phyloP scores from a whole-genome alignment of 2,329 filamentous ascomycete genomes.

The Peltaster fructicola region DNA sequence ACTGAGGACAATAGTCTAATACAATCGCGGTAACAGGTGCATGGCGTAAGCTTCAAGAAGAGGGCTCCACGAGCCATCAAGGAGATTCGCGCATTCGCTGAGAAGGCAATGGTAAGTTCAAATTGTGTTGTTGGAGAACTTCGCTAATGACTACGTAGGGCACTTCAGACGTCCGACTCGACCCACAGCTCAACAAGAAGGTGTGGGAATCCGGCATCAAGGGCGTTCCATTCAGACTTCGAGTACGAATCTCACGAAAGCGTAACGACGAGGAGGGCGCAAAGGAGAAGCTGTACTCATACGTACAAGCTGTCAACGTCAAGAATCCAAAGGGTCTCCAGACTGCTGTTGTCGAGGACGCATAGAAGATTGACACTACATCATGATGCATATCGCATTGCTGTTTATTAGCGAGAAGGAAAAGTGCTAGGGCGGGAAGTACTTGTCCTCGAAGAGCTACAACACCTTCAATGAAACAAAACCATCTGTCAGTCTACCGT shows the following conservation, averaged over 20 bases:
- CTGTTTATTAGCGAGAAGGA: no score
- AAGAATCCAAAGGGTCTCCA: slow-evolving; percentile 97
- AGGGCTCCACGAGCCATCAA: slow-evolving; percentile 95
- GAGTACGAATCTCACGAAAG: slow-evolving; percentile 96
- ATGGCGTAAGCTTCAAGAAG: slow-evolving; percentile 99
- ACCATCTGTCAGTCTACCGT: no score
- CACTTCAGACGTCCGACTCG: slow-evolving; percentile 89
- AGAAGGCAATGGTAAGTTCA: slow-evolving; percentile 79
- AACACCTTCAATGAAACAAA: no score
- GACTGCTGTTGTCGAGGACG: slow-evolving; percentile 67
- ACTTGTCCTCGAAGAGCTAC: no score
- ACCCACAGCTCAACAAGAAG: slow-evolving; percentile 99
- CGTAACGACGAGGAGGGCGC: slow-evolving; percentile 99
- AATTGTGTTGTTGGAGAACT: slow-evolving; percentile 1
- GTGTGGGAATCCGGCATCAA: slow-evolving; percentile 99
- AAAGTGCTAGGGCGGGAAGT: no score
- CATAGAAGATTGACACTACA: slow-evolving; percentile 26
- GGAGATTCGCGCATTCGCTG: slow-evolving; percentile 94
- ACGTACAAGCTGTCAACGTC: slow-evolving; percentile 98
- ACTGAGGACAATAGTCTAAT: slow-evolving; percentile 35
- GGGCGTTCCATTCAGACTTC: slow-evolving; percentile 93
- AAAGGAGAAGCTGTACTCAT: slow-evolving; percentile 99
- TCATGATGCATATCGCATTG: background rate
- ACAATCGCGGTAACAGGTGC: slow-evolving; percentile 45
- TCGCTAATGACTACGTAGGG: slow-evolving; percentile 38